These are phyloP conservation scores for Eimeria falciformis DNA, from an alignment of 169 alveolate species.

Conservation along the genomic window DNA sequence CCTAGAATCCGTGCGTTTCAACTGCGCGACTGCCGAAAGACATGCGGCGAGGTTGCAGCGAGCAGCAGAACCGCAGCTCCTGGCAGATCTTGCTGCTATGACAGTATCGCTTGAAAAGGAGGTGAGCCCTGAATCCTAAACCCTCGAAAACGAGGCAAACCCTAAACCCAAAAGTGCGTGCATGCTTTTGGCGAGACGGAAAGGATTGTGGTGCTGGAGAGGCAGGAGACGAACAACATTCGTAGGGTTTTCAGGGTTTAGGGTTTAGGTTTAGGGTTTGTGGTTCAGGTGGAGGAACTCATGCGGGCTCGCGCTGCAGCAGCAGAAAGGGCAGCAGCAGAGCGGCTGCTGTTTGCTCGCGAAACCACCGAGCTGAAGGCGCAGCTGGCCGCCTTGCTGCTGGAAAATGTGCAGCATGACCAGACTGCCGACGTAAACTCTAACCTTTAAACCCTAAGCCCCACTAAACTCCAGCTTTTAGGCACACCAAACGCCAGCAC, in stretches of 20 bases:
- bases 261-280: not conserved
- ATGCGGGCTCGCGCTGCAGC: not conserved
- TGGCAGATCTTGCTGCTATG: not conserved
- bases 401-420: not conserved
- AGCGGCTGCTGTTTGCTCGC: not conserved
- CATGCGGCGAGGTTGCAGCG: not conserved
- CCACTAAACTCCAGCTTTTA: not conserved
- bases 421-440: not conserved
- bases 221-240: too few species aligned
- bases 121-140: too few species aligned
- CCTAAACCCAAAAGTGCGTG: too few species aligned
- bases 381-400: not conserved
- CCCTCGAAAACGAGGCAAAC: too few species aligned
- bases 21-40: not conserved
- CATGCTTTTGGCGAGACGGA: too few species aligned
- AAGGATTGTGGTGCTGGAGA: too few species aligned
- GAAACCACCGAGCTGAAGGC: conserved; percentile 7
- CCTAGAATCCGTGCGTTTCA: not conserved
- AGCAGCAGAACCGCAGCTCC: not conserved
- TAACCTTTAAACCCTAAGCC: not conserved
- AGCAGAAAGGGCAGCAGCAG: not conserved
- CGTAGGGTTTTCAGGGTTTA: not conserved
- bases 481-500: not conserved
- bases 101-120: not conserved
- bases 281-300: not conserved